Conservation (phyloP, 176 grass and related monocot species). For the Olyra latifolia region DNA sequence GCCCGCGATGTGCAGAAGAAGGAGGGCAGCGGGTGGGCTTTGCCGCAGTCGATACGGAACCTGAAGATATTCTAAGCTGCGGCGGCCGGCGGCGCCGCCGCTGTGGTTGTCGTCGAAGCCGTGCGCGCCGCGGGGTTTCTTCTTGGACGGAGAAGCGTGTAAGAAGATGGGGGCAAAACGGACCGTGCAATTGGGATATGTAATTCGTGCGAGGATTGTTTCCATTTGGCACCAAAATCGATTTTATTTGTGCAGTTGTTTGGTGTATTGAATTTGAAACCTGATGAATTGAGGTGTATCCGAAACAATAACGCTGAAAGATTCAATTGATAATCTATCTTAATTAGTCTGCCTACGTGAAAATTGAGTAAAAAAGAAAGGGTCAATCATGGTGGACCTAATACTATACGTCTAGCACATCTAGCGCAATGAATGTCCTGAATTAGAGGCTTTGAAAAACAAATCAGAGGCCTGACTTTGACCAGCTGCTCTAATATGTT, state of each 20-base stretch:
- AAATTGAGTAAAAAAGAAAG: too few relatives aligned
- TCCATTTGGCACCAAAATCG: background rate
- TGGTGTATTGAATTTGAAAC: background rate
- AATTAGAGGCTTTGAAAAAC: too few relatives aligned
- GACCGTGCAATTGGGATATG: background rate
- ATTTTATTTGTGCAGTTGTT: background rate
- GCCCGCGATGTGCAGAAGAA: conserved; percentile 29
- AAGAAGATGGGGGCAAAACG: background rate
- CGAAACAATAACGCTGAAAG: too few relatives aligned
- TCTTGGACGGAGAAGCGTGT: background rate
- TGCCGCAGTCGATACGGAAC: background rate
- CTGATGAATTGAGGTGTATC: background rate
- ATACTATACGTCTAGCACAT: too few relatives aligned
- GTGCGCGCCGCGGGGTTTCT: background rate
- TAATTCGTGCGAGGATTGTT: background rate
- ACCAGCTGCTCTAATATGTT: too few relatives aligned
- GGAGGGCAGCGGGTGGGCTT: background rate
- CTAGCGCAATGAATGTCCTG: too few relatives aligned
- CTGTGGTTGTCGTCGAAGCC: background rate
- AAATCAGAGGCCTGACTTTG: too few relatives aligned
- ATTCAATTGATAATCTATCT: too few relatives aligned
- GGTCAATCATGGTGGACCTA: too few relatives aligned
- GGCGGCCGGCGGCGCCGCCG: background rate
- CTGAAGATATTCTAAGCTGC: conserved; percentile 33
- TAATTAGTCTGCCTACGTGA: too few relatives aligned